Evolutionary conservation across 2,329 filamentous ascomycete species (phyloP).

Genomic region (Sporothrix euskadiensis): DNA sequence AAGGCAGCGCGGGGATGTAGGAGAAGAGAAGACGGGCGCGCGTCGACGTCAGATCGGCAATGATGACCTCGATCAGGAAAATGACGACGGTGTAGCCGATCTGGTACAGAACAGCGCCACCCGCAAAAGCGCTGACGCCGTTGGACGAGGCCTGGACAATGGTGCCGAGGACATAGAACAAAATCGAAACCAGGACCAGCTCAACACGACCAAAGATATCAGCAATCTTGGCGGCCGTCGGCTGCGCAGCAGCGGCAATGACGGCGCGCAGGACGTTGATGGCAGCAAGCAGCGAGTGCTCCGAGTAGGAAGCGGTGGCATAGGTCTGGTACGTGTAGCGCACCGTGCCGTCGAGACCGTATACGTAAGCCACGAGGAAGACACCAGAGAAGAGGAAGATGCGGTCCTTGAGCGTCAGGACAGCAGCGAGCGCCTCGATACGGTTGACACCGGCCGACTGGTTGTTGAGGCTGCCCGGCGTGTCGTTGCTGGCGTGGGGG

Average conservation of each 20-base stretch:
- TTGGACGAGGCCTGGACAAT: constrained; percentile 57
- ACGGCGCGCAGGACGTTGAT: constrained; percentile 45
- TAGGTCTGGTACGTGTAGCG: constrained; percentile 57
- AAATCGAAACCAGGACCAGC: constrained; percentile 54
- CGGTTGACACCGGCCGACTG: constrained; percentile 58
- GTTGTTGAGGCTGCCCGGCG: not conserved
- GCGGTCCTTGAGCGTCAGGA: constrained; percentile 53
- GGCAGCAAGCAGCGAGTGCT: constrained; percentile 59
- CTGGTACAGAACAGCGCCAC: constrained; percentile 61
- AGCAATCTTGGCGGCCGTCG: constrained; percentile 61
- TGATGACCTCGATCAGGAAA: constrained; percentile 63
- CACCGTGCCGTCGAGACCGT: constrained; percentile 60
- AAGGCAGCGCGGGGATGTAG: constrained; percentile 61
- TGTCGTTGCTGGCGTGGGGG: not conserved
- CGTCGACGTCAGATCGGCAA: constrained; percentile 64
- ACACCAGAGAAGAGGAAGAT: constrained; percentile 57
- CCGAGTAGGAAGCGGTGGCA: constrained; percentile 52
- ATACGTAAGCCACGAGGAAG: constrained; percentile 65
- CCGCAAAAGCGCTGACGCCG: constrained; percentile 53
- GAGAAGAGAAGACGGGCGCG: constrained; percentile 64
- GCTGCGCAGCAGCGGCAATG: constrained; percentile 42
- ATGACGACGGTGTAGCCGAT: constrained; percentile 64
- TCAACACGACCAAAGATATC: constrained; percentile 65
- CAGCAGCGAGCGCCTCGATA: constrained; percentile 56
- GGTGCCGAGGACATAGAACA: constrained; percentile 46